These are phyloP conservation scores for Chamaenerion angustifolium DNA, from an alignment of 345 rosid genomes.

Conservation along the genomic window DNA sequence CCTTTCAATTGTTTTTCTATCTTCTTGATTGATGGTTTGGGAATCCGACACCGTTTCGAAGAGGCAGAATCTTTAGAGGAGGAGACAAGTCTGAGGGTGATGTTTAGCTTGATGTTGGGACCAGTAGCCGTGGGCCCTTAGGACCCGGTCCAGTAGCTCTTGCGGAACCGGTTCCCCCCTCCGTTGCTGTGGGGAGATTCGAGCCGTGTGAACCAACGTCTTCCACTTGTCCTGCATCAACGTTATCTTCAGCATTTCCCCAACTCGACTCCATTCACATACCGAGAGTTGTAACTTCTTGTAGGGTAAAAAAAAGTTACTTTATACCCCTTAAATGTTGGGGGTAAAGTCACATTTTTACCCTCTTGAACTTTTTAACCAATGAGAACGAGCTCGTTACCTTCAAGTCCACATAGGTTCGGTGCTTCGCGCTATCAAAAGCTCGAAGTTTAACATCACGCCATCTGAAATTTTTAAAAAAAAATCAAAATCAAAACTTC, in stretches of 20 bases:
- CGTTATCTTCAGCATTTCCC: background rate
- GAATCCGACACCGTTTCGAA: no score
- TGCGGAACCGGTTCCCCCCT: constrained; percentile 98
- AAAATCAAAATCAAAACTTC: background rate
- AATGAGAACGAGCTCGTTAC: constrained; percentile 16
- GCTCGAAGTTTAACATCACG: constrained; percentile 92
- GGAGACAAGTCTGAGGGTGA: constrained; percentile 43
- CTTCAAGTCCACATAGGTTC: constrained; percentile 92
- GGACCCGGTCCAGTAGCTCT: constrained; percentile 80
- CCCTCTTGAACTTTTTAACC: no score
- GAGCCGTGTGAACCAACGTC: constrained; percentile 90
- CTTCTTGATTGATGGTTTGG: no score
- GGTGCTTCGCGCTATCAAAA: constrained; percentile 84
- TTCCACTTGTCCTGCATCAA: constrained; percentile 82
- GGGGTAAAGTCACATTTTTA: no score
- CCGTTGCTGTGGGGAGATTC: constrained; percentile 94
- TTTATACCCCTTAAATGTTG: no score
- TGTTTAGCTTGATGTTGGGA: constrained; percentile 73
- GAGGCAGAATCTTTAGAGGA: constrained; percentile 13
- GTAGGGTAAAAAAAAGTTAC: no score
- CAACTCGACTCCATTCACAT: no score
- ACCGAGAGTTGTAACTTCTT: no score
- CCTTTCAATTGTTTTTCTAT: no score
- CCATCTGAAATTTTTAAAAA: constrained; percentile 43
- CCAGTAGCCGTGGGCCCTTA: constrained; percentile 87